phyloP scores from a whole-genome alignment of 306 rosid species.

The Prunus fruticosa region DNA sequence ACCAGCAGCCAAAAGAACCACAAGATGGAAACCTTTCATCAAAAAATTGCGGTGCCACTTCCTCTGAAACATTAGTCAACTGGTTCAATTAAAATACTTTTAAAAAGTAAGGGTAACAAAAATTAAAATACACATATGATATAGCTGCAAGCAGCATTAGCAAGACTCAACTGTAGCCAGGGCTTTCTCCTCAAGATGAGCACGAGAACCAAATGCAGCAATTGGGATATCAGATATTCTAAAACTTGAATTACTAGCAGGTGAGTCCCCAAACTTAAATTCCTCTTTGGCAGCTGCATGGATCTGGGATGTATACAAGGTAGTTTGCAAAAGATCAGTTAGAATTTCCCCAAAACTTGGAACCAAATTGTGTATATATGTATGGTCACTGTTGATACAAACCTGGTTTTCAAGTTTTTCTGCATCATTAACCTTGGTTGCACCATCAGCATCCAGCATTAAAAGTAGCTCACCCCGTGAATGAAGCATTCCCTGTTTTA shows the following conservation, averaged over 20 bases:
- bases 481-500: constrained; percentile 98
- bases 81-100: constrained; percentile 19
- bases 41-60: constrained; percentile 92
- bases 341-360: constrained; percentile 8
- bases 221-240: constrained; percentile 76
- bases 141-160: constrained; percentile 4
- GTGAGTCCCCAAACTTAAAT: constrained; percentile 36
- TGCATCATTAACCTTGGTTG: constrained; percentile 77
- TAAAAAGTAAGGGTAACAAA: background rate
- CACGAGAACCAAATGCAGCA: constrained; percentile 92
- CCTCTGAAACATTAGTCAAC: constrained; percentile 58
- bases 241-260: constrained; percentile 42
- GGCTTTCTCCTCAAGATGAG: constrained; percentile 94
- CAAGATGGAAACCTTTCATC: constrained; percentile 98
- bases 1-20: constrained; percentile 93
- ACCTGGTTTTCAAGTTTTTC: constrained; percentile 97
- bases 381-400: constrained; percentile 3
- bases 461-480: constrained; percentile 95
- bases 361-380: constrained; percentile 15
- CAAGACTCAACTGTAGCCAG: constrained; percentile 73
- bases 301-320: constrained; percentile 45
- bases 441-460: constrained; percentile 99
- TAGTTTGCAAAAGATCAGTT: constrained; percentile 15
- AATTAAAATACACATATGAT: constrained; percentile 7
- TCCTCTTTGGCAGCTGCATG: constrained; percentile 55